A percentile compares a stretch with the other conserved stretches of the same genome.
Evolutionary conservation across 1,139 yeast genomes (phyloP).

Genomic region (Hemisphaericaspora xylofermentans): DNA sequence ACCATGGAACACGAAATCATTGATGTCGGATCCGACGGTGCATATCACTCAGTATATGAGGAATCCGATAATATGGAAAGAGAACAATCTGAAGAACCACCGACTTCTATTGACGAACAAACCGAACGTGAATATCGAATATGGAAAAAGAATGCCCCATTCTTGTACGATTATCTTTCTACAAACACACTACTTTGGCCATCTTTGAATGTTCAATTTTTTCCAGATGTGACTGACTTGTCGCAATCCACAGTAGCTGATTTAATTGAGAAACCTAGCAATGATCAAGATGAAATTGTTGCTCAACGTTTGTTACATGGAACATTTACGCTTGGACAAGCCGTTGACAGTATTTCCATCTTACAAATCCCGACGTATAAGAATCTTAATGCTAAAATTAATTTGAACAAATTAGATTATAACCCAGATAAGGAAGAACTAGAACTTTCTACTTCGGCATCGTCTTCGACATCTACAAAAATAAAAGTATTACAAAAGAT

Average conservation of each 20-base stretch:
- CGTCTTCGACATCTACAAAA: conserved; percentile 22
- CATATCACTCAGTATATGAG: not conserved
- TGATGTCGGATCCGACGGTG: not conserved
- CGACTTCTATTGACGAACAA: conserved; percentile 21
- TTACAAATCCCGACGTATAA: conserved; percentile 37
- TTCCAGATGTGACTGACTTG: conserved; percentile 46
- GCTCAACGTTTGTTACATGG: conserved; percentile 41
- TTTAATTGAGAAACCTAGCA: conserved; percentile 11
- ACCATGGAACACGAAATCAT: not conserved
- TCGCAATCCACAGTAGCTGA: conserved; percentile 32
- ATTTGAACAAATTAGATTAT: conserved; percentile 34
- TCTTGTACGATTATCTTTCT: conserved; percentile 48
- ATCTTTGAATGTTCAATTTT: conserved; percentile 51
- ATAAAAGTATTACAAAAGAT: conserved; percentile 38
- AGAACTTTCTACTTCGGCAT: conserved; percentile 29
- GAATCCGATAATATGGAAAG: not conserved
- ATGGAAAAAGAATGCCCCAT: conserved; percentile 59
- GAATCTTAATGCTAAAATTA: conserved; percentile 31
- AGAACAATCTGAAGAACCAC: conserved; percentile 7
- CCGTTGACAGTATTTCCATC: conserved; percentile 39
- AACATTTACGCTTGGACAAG: conserved; percentile 46
- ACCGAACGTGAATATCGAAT: conserved; percentile 39
- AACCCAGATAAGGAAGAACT: conserved; percentile 44
- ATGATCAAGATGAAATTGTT: conserved; percentile 14
- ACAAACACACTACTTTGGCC: conserved; percentile 58